Percentiles rank a stretch among this genome's conserved stretches.
Evolutionary conservation across 768 basidiomycete species (phyloP).

Genomic region (Kwoniella mangroviensis): DNA sequence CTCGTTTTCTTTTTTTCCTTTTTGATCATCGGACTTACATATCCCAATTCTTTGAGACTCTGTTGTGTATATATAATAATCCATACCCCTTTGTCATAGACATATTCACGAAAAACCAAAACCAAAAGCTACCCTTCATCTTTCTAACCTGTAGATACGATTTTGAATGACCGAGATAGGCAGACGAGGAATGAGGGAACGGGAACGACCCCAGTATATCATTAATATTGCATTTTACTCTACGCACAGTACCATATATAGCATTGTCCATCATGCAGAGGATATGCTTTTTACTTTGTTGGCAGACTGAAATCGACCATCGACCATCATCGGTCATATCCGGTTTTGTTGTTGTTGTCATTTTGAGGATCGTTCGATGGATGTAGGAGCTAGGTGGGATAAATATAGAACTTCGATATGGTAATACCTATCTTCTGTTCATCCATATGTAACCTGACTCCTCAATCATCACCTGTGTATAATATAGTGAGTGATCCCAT

Average conservation of each 20-base stretch:
- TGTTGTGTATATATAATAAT: conserved; percentile 23
- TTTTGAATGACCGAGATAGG: too few relatives aligned
- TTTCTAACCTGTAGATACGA: background rate
- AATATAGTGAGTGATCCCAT: too few relatives aligned
- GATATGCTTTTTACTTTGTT: background rate
- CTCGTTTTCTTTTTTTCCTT: background rate
- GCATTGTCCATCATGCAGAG: background rate
- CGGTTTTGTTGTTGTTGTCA: background rate
- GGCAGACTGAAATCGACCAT: too few relatives aligned
- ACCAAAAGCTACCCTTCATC: background rate
- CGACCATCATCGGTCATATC: background rate
- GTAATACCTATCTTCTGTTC: too few relatives aligned
- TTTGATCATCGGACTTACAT: background rate
- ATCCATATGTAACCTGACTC: too few relatives aligned
- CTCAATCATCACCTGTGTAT: too few relatives aligned
- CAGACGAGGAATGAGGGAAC: background rate
- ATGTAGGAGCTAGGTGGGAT: background rate
- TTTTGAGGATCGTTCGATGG: background rate
- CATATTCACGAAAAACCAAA: background rate
- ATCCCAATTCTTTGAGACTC: background rate
- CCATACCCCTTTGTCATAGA: background rate
- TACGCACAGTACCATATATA: background rate
- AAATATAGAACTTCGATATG: background rate
- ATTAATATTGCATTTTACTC: conserved; percentile 11
- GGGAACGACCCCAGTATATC: background rate